These are phyloP conservation scores for Peniophora sp. DNA, from an alignment of 1,284 basidiomycete genomes.

Conservation along the genomic window DNA sequence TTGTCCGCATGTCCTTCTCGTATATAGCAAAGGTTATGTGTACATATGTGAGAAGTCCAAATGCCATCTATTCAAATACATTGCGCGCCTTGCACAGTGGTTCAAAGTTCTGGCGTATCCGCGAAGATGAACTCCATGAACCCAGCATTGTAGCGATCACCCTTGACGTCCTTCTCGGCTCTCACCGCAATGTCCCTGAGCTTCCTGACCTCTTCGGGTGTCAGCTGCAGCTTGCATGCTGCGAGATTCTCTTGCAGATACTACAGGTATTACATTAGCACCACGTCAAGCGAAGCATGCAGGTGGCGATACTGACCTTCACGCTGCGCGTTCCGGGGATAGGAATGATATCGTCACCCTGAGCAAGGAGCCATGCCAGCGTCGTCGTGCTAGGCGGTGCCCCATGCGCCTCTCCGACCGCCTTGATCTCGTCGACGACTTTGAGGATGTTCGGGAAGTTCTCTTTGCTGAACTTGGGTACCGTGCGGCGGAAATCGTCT, in stretches of 20 bases:
- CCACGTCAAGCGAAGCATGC: neutral
- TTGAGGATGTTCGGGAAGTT: conserved; percentile 40
- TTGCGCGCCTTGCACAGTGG: too few relatives aligned
- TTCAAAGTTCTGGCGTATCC: too few relatives aligned
- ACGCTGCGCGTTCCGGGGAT: conserved; percentile 28
- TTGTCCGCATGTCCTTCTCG: too few relatives aligned
- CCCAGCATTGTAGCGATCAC: conserved; percentile 6
- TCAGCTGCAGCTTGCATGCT: conserved; percentile 19
- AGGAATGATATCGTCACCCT: conserved; percentile 31
- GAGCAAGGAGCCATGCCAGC: conserved; percentile 42
- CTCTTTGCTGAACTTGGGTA: conserved; percentile 30
- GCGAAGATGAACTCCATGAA: too few relatives aligned
- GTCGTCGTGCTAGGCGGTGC: conserved; percentile 36
- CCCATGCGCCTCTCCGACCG: conserved; percentile 25
- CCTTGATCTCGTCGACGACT: conserved; percentile 29
- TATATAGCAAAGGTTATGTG: too few relatives aligned
- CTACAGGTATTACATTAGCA: conserved; percentile 7
- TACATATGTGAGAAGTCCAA: too few relatives aligned
- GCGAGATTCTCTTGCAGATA: conserved; percentile 27
- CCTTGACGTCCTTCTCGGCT: conserved; percentile 9
- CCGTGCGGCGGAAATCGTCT: conserved; percentile 32
- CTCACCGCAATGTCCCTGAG: conserved; percentile 18
- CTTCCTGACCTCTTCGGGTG: conserved; percentile 18
- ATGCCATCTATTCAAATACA: too few relatives aligned
- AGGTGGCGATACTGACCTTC: conserved; percentile 4